Evolutionary conservation across 352 stramenopile genomes (phyloP).

Genomic region (Phytophthora lateralis): DNA sequence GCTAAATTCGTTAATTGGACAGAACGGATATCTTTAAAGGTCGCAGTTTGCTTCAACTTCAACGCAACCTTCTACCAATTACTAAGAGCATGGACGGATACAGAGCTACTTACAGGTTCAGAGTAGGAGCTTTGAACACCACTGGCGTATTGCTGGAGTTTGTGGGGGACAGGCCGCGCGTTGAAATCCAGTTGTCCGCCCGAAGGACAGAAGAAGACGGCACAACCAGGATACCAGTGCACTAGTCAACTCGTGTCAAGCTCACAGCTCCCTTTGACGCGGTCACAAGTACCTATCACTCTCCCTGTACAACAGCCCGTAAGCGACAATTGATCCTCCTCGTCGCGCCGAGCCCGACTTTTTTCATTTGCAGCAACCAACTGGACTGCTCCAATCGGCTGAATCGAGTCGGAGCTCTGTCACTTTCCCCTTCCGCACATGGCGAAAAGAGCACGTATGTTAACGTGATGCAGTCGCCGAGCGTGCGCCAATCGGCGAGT

Average conservation of each 20-base stretch:
- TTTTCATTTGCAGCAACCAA: conserved; percentile 29
- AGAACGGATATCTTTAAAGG: conserved; percentile 24
- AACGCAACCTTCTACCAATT: conserved; percentile 19
- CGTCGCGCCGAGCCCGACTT: conserved; percentile 2
- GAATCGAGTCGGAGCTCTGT: conserved; percentile 23
- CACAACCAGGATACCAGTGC: background rate
- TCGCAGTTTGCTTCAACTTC: conserved; percentile 24
- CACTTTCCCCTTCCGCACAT: conserved; percentile 17
- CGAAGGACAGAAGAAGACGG: background rate
- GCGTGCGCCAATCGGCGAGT: conserved; percentile 6
- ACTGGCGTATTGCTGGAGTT: background rate
- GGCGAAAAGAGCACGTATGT: conserved; percentile 6
- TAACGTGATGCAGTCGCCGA: conserved; percentile 2
- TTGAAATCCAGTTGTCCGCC: conserved; percentile 10
- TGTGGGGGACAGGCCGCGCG: conserved; percentile 1
- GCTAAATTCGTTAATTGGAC: conserved; percentile 23
- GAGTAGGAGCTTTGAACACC: conserved; percentile 1
- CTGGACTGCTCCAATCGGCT: conserved; percentile 26
- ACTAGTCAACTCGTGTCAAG: conserved; percentile 10
- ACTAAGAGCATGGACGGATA: conserved; percentile 15
- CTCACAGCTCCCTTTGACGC: background rate
- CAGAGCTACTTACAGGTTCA: conserved; percentile 30
- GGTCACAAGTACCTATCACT: background rate
- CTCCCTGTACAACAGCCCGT: background rate
- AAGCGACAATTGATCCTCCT: background rate